A percentile compares a stretch with the other conserved stretches of the same genome.
phyloP scores from a whole-genome alignment of 202 grass and related monocot species.

The Panicum hallii region DNA sequence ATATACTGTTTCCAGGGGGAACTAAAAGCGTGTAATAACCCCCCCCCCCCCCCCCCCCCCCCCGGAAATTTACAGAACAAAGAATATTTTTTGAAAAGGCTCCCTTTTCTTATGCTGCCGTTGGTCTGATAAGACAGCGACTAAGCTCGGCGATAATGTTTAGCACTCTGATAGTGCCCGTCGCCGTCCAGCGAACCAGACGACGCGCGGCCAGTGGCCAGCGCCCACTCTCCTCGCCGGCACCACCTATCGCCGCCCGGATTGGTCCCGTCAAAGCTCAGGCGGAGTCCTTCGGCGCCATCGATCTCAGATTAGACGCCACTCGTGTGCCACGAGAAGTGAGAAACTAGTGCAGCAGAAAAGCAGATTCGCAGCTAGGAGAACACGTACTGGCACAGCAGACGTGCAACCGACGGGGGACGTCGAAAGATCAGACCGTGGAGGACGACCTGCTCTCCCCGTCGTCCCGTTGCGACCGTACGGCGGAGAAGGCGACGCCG shows the following conservation, averaged over 20 bases:
- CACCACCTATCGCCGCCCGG: not conserved
- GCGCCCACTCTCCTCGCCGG: not conserved
- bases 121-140: constrained; percentile 37
- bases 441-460: not conserved
- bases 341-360: too few relatives aligned
- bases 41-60: too few relatives aligned
- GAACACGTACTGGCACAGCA: not conserved
- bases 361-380: not conserved
- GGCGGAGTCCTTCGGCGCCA: constrained; percentile 1
- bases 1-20: too few relatives aligned
- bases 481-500: not conserved
- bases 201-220: not conserved
- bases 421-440: not conserved
- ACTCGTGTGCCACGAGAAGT: too few relatives aligned
- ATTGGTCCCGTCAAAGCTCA: constrained; percentile 19
- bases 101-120: not conserved
- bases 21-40: too few relatives aligned
- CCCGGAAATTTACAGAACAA: not conserved
- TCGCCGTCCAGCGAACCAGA: constrained; percentile 29
- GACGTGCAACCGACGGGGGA: not conserved
- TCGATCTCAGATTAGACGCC: not conserved
- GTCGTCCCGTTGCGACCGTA: constrained; percentile 4
- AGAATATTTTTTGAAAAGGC: not conserved
- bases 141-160: constrained; percentile 27
- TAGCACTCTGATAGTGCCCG: not conserved